These are phyloP conservation scores for Coemansia nantahalensis DNA, from an alignment of 192 early-diverging fungal genomes.

Conservation along the genomic window DNA sequence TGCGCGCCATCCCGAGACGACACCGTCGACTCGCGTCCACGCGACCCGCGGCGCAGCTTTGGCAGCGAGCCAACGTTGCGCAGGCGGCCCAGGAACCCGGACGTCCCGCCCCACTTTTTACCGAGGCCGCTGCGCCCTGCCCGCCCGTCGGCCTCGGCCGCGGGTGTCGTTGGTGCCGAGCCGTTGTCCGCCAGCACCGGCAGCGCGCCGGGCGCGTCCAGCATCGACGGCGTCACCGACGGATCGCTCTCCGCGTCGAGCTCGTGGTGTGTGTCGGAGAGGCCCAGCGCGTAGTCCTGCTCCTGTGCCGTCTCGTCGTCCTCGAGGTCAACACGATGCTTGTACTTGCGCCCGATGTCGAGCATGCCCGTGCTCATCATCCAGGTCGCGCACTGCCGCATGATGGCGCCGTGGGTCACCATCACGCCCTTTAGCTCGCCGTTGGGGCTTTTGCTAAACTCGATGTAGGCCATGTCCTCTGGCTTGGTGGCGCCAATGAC, in stretches of 20 bases:
- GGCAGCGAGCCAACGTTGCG: constrained; percentile 45
- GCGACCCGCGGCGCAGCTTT: constrained; percentile 26
- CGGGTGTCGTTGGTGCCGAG: constrained; percentile 4
- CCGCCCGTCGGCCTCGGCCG: constrained; percentile 1
- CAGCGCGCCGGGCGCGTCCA: constrained; percentile 1
- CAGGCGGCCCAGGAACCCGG: constrained; percentile 38
- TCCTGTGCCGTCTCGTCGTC: constrained; percentile 10
- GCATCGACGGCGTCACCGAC: constrained; percentile 14
- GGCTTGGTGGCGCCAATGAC: constrained; percentile 20
- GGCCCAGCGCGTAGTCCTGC: constrained; percentile 25
- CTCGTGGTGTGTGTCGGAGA: constrained; percentile 14
- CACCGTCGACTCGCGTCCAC: constrained; percentile 11
- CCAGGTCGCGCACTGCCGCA: constrained; percentile 62
- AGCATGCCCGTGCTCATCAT: constrained; percentile 49
- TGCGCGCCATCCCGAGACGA: background rate
- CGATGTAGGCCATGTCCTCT: constrained; percentile 76
- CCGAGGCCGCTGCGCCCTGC: constrained; percentile 22
- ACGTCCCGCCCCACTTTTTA: constrained; percentile 18
- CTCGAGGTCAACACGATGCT: constrained; percentile 45
- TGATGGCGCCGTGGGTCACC: constrained; percentile 71
- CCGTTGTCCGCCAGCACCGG: background rate
- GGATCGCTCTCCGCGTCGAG: constrained; percentile 12
- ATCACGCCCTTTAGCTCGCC: constrained; percentile 84
- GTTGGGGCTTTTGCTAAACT: constrained; percentile 79
- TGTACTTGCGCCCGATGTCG: constrained; percentile 44